Evolutionary conservation across 2,329 filamentous ascomycete genomes (phyloP).

Genomic region (Penicillium sp.): DNA sequence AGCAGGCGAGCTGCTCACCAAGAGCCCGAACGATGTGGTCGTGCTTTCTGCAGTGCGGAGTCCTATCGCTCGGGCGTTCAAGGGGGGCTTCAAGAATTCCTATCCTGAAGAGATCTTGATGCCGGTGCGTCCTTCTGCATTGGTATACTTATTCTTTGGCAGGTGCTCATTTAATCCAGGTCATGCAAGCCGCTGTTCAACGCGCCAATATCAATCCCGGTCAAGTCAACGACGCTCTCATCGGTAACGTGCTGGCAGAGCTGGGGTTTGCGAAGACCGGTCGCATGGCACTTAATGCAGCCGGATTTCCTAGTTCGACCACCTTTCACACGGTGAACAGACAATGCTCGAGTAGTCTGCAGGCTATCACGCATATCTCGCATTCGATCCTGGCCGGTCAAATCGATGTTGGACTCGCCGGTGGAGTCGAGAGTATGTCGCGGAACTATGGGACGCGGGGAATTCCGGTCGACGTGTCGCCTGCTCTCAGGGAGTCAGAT

Average conservation of each 20-base stretch:
- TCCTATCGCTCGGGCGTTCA: conserved; percentile 74
- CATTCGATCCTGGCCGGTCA: conserved; percentile 66
- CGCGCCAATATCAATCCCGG: conserved; percentile 59
- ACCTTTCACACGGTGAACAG: conserved; percentile 83
- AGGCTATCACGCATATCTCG: conserved; percentile 68
- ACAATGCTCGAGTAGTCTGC: conserved; percentile 72
- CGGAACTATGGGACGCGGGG: conserved; percentile 77
- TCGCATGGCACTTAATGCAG: conserved; percentile 83
- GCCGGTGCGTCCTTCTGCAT: too few relatives aligned
- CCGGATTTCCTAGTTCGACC: conserved; percentile 65
- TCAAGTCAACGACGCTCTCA: conserved; percentile 70
- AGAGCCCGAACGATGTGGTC: conserved; percentile 74
- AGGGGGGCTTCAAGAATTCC: conserved; percentile 76
- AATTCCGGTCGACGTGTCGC: conserved; percentile 79
- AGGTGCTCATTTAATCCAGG: conserved; percentile 62
- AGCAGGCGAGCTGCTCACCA: conserved; percentile 62
- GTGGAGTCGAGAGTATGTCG: conserved; percentile 96
- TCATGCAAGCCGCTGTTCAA: conserved; percentile 45
- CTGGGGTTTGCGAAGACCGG: conserved; percentile 86
- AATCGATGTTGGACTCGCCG: conserved; percentile 70
- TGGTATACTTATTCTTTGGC: conserved; percentile 5
- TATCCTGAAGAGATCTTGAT: conserved; percentile 83
- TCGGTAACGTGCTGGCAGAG: conserved; percentile 85
- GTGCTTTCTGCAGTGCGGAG: conserved; percentile 85
- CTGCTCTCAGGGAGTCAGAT: conserved; percentile 58